Base-by-base conservation (phyloP, 1,284 basidiomycete genomes). In the Neonothopanus nambi region DNA sequence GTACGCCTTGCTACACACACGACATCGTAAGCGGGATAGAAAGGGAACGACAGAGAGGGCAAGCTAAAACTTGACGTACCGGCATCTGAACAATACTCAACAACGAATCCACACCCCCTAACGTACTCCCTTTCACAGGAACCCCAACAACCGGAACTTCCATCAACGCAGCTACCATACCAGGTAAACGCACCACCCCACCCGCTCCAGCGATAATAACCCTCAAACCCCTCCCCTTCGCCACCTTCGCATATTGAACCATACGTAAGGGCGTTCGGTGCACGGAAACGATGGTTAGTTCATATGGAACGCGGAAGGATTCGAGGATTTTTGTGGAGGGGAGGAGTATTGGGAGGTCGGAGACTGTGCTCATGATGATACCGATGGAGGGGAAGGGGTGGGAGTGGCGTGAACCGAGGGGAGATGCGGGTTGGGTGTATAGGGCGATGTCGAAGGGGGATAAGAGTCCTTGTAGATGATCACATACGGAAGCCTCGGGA, bases 21-120 rank as follows among this genome's bases (percentile, higher is more conserved):
- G 11, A 23, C 33, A 59, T n/a, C n/a, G n/a, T n/a, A 28, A 52
- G 47, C 21, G 52, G 39, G 38, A 18, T 50, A 39, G 42, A 54
- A 46, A 48, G 26, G 11, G 11, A 5, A 59, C 44, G 20, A 26
- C 52, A 30, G 20, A 52, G n/a, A 57, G 26, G 36, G 18, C 36
- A 55, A 6, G 41, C 39, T 6, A 54, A 46, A 47, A 44, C 28
- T 18, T 20, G 9, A 80, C 90, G 64, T 65, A 95, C 93, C 15
- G 96, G 96, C 96, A 99, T 99, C 75, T 99, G 96, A 11, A 99
- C 93, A 62, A 99, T 99, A 67, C 92, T 95, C 69, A 98, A 89
- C 60, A 99, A 72, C 20, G 93, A 95, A 71, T 99, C 96, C 0
- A 99, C 95, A 4, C 96, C 96, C 69, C 98, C 96, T 18, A 99